Percentiles rank a stretch among this genome's conserved stretches.
phyloP scores from a whole-genome alignment of 2,329 filamentous ascomycete species.

The Xylariaceae sp. region DNA sequence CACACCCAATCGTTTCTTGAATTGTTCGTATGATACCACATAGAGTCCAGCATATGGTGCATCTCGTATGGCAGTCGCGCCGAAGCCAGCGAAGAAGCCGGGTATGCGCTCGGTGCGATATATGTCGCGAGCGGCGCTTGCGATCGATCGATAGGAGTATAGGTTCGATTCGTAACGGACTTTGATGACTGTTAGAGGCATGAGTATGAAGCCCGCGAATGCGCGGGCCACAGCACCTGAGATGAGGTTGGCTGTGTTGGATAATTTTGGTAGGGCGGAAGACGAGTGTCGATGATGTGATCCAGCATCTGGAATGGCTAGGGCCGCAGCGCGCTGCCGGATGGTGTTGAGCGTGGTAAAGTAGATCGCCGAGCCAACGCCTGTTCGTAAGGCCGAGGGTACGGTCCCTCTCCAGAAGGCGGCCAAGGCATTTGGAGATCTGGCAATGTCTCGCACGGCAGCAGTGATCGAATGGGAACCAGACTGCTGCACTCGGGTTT shows the following conservation, averaged over 20 bases:
- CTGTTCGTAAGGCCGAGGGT: conserved; percentile 88
- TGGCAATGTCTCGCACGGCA: conserved; percentile 66
- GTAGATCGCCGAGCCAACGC: conserved; percentile 89
- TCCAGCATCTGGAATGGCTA: conserved; percentile 12
- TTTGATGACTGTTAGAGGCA: conserved; percentile 95
- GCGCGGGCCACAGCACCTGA: conserved; percentile 82
- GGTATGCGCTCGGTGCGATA: conserved; percentile 65
- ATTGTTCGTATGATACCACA: conserved; percentile 86
- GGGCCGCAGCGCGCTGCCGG: conserved; percentile 58
- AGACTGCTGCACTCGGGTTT: conserved; percentile 92
- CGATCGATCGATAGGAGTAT: conserved; percentile 77
- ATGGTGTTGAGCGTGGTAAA: conserved; percentile 84
- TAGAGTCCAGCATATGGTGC: conserved; percentile 97
- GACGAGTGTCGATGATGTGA: conserved; percentile 35
- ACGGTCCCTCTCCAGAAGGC: conserved; percentile 89
- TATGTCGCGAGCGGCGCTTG: conserved; percentile 71
- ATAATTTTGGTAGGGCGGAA: conserved; percentile 75
- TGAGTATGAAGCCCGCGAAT: conserved; percentile 83
- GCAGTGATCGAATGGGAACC: conserved; percentile 63
- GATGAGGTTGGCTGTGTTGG: conserved; percentile 77
- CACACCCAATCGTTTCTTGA: conserved; percentile 59
- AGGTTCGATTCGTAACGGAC: conserved; percentile 89
- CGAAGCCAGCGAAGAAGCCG: conserved; percentile 91
- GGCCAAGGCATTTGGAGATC: conserved; percentile 58
- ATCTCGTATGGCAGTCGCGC: conserved; percentile 87